Evolutionary conservation across 306 rosid species (phyloP).

Genomic region (Gillenia trifoliata): DNA sequence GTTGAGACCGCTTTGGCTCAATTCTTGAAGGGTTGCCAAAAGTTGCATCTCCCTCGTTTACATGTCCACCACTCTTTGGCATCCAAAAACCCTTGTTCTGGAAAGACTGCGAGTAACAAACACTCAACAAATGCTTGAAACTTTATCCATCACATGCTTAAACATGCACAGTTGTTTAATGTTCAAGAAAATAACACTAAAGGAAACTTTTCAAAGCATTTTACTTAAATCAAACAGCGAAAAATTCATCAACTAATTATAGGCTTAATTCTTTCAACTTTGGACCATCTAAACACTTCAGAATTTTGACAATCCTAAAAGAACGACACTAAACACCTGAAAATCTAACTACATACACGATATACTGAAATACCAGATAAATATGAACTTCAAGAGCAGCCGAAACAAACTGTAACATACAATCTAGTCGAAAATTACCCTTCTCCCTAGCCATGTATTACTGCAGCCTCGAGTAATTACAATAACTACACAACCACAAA

Average conservation of each 20-base stretch:
- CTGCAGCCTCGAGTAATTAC: background rate
- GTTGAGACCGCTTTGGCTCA: constrained; percentile 68
- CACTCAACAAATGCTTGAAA: background rate
- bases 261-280: background rate
- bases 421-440: background rate
- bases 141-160: background rate
- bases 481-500: background rate
- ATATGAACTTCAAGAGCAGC: background rate
- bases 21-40: constrained; percentile 50
- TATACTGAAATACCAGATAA: background rate
- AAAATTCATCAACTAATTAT: background rate
- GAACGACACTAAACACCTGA: background rate
- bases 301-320: background rate
- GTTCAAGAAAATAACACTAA: background rate
- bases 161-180: background rate
- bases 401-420: background rate
- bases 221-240: background rate
- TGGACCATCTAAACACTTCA: background rate
- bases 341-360: background rate
- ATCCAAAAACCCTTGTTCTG: constrained; percentile 72
- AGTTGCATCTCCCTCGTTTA: constrained; percentile 40
- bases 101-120: constrained; percentile 34
- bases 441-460: background rate
- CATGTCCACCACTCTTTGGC: constrained; percentile 49
- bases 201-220: no score